These are phyloP conservation scores for Russula earlei DNA, from an alignment of 768 basidiomycete genomes.

Conservation along the genomic window DNA sequence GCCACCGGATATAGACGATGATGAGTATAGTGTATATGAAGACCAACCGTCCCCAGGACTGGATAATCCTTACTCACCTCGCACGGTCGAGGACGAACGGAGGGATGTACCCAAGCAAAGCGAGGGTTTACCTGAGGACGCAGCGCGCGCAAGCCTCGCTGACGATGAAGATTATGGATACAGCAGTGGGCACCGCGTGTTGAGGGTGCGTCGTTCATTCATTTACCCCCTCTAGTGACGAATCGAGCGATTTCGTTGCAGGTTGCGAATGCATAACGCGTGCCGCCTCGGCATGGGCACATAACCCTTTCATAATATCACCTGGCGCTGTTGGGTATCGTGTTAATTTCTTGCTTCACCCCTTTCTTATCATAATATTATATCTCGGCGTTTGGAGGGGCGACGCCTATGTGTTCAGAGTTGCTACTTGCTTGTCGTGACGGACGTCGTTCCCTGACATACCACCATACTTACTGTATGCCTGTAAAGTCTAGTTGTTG, in stretches of 20 bases:
- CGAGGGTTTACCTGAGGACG: conserved; percentile 14
- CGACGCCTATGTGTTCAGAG: background rate
- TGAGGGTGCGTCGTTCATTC: conserved; percentile 23
- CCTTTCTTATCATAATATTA: conserved; percentile 11
- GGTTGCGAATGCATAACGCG: conserved; percentile 10
- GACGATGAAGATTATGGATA: conserved; percentile 30
- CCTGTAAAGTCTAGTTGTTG: background rate
- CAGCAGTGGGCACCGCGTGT: conserved; percentile 24
- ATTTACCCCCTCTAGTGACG: background rate
- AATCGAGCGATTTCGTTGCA: background rate
- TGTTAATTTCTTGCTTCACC: background rate
- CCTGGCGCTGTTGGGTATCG: background rate
- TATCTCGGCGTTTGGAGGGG: background rate
- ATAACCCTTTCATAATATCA: background rate
- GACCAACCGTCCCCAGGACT: conserved; percentile 1
- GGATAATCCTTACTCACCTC: conserved; percentile 19
- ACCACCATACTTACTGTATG: conserved; percentile 2
- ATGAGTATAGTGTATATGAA: conserved; percentile 24
- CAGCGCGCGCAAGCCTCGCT: conserved; percentile 22
- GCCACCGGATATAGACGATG: conserved; percentile 17
- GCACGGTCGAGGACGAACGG: background rate
- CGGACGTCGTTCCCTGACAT: conserved; percentile 6
- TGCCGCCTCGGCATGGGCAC: background rate
- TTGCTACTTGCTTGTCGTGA: conserved; percentile 1
- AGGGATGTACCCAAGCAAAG: background rate